phyloP scores from a whole-genome alignment of 2,329 filamentous ascomycete genomes.

The Fusarium sp. region DNA sequence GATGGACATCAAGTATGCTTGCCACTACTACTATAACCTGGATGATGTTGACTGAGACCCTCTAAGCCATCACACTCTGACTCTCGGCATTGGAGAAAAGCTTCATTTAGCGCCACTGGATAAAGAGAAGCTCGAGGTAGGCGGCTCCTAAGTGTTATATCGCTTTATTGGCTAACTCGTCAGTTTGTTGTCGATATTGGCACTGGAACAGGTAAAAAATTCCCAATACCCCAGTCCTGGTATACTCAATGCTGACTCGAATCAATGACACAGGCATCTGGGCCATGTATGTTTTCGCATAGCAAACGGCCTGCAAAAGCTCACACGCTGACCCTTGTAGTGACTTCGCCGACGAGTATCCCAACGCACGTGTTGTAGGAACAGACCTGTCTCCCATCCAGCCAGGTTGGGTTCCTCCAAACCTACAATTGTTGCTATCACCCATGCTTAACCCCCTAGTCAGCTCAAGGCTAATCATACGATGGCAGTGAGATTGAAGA shows the following conservation, averaged over 20 bases:
- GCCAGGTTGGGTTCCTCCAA: conserved; percentile 54
- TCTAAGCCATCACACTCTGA: conserved; percentile 23
- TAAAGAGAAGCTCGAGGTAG: conserved; percentile 20
- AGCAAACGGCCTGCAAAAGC: not conserved
- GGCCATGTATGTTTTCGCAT: conserved; percentile 20
- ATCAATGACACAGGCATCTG: conserved; percentile 6
- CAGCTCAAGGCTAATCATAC: not conserved
- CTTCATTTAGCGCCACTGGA: conserved; percentile 24
- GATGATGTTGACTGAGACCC: conserved; percentile 1
- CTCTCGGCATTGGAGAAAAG: conserved; percentile 15
- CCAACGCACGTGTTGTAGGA: conserved; percentile 55
- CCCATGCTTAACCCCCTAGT: not conserved
- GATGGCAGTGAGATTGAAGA: conserved; percentile 20
- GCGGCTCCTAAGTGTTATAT: too few relatives aligned
- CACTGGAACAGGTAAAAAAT: conserved; percentile 25
- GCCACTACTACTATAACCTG: not conserved
- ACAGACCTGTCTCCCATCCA: conserved; percentile 70
- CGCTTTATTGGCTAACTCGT: not conserved
- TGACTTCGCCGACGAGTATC: conserved; percentile 58
- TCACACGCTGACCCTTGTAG: conserved; percentile 47
- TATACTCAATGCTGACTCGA: not conserved
- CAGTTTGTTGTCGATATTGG: conserved; percentile 24
- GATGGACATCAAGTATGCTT: conserved; percentile 30
- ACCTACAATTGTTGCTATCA: not conserved
- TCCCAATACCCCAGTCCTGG: not conserved